Conservation (phyloP, 257 asterid species). For the Petunia axillaris region DNA sequence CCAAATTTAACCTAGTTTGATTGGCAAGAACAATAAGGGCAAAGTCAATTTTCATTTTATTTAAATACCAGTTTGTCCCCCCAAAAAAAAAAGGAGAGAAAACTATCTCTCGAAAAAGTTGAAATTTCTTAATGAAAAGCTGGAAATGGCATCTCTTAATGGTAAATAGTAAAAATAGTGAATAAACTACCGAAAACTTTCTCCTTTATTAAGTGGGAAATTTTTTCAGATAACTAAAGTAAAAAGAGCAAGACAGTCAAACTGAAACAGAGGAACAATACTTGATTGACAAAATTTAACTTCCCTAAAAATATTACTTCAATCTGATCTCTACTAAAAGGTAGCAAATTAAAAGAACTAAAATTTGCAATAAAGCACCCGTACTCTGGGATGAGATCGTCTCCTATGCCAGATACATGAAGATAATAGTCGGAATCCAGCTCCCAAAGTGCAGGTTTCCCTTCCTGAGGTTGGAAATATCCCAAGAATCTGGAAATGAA, state of each 20-base stretch:
- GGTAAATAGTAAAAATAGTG: not conserved
- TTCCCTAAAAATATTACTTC: not conserved
- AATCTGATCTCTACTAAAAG: not conserved
- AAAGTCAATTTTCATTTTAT: constrained; percentile 6
- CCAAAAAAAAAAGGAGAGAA: not conserved
- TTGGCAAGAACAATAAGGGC: not conserved
- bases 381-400: constrained; percentile 69
- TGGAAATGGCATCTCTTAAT: not conserved
- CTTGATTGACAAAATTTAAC: not conserved
- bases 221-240: not conserved
- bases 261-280: not conserved
- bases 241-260: not conserved
- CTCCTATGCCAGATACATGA: constrained; percentile 95
- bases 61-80: constrained; percentile 8
- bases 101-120: not conserved
- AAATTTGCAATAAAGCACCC: constrained; percentile 46
- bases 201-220: not conserved
- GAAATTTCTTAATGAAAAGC: not conserved
- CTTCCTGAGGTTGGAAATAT: constrained; percentile 95
- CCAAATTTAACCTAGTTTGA: not conserved
- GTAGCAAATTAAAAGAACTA: not conserved
- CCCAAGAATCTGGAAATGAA: constrained; percentile 80
- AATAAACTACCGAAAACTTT: not conserved
- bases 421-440: constrained; percentile 99
- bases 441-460: constrained; percentile 98